phyloP scores from a whole-genome alignment of 2,329 filamentous ascomycete genomes.

The Pyricularia pennisetigena region DNA sequence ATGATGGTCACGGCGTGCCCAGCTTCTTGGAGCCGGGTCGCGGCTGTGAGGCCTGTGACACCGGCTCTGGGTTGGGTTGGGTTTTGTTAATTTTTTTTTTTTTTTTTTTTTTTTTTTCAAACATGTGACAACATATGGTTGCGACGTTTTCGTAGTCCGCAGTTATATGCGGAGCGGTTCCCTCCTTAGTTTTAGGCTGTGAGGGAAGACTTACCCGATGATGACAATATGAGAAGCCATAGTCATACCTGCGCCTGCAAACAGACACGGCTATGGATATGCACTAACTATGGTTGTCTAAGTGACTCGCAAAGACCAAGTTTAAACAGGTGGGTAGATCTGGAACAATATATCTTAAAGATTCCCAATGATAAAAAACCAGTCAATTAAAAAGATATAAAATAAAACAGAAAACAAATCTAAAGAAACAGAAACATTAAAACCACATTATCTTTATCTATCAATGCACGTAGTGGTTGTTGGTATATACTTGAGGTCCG shows the following conservation, averaged over 20 bases:
- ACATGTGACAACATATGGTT: not conserved
- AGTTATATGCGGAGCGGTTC: no score
- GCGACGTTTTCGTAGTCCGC: no score
- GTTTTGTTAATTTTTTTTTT: not conserved
- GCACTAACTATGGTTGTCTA: not conserved
- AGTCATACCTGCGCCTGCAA: not conserved
- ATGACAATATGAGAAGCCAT: constrained; percentile 2
- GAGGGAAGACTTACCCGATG: not conserved
- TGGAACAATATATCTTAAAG: not conserved
- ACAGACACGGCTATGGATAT: not conserved
- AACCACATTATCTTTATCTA: no score
- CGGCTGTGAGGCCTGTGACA: constrained; percentile 39
- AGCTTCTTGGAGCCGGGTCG: constrained; percentile 32
- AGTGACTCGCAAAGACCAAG: not conserved
- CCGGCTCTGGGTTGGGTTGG: constrained; percentile 32
- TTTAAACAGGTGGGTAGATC: not conserved
- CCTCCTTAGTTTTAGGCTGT: not conserved
- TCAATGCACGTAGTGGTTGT: not conserved
- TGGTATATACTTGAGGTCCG: not conserved
- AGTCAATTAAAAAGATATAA: not conserved
- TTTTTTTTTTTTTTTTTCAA: no score
- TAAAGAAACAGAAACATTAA: no score
- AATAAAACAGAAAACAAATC: not conserved
- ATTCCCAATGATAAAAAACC: no score
- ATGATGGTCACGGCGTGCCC: constrained; percentile 31